A percentile compares a stretch with the other conserved stretches of the same genome.
phyloP scores from a whole-genome alignment of 176 grass and related monocot species.

The Oryza coarctata region DNA sequence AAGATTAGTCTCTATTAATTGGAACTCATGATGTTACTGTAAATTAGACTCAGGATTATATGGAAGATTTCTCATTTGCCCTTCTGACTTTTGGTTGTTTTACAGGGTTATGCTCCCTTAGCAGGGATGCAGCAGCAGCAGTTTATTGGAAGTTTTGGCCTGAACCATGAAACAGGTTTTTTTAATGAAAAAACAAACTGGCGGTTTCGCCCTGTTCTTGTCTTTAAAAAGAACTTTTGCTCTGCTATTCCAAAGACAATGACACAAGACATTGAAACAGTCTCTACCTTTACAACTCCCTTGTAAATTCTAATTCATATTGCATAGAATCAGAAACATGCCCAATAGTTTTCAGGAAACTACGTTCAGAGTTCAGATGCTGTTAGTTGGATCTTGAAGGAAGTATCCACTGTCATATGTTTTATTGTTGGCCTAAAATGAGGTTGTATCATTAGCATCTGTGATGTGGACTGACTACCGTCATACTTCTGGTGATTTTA shows the following conservation, averaged over 20 bases:
- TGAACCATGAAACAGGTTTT: conserved; percentile 39
- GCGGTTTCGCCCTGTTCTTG: background rate
- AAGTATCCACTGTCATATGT: background rate
- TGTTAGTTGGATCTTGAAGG: background rate
- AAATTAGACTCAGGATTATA: background rate
- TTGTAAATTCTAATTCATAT: conserved; percentile 23
- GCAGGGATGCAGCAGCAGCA: conserved; percentile 44
- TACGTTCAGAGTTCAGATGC: background rate
- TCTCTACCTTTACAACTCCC: background rate
- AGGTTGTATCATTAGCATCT: background rate
- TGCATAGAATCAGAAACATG: background rate
- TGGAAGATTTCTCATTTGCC: background rate
- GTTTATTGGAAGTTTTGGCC: conserved; percentile 43
- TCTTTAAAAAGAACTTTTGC: background rate
- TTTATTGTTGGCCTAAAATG: background rate
- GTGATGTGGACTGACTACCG: background rate
- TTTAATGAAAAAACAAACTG: conserved; percentile 3
- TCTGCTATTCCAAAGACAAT: background rate
- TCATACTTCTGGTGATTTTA: background rate
- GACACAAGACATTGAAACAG: background rate
- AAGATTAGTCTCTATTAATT: background rate
- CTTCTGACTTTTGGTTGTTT: conserved; percentile 27
- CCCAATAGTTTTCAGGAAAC: conserved; percentile 2
- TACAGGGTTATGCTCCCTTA: conserved; percentile 51
- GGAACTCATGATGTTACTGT: background rate